Base-by-base conservation (phyloP, 2,329 filamentous ascomycete species). In the Pseudopyricularia cyperi region DNA sequence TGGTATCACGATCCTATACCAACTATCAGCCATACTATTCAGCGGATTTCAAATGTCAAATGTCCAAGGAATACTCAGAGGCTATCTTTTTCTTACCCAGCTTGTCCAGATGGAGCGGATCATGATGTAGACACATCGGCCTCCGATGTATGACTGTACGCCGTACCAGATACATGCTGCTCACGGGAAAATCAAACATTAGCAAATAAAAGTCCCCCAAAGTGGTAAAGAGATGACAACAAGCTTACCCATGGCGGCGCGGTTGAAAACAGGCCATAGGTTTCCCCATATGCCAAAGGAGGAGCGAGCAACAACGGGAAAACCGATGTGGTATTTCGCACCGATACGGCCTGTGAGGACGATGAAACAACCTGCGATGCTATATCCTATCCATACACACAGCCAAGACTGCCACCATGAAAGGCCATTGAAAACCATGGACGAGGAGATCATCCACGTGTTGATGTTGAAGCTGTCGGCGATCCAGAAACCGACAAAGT, bases 401-500 rank as follows among this genome's bases (percentile, higher is more conserved):
- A 89, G 69, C 83, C 85, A 89, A 2, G 87, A 84, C 68, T 95
- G 88, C 89, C 89, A 95, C 89, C 89, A 95, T 7, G 87, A 87
- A 22, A 94, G 73, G 12, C 88, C 87, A 48, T 70, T 73, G 1
- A 84, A 77, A 33, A 94, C 87, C 48, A 89, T 89, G 35, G 85
- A 82, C 1, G 85, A 88, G 0, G 87, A 85, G 56, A 94, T 93
- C 87, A 94, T 95, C 89, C 88, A 94, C 2, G 88, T 93, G 67
- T 91, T 93, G 63, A 93, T 88, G 65, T 91, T 91, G 71, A 90
- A 89, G 0, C 81, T 85, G 67, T 91, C 87, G 30, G 86, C 84
- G 61, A 93, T 77, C 87, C 87, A 91, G 64, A 93, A 93, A 14
- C 81, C 86, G 39, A 95, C 85, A 63, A 89, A 95, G 66, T 95